phyloP scores from a whole-genome alignment of 2,329 filamentous ascomycete species.

The Blumeria graminis region DNA sequence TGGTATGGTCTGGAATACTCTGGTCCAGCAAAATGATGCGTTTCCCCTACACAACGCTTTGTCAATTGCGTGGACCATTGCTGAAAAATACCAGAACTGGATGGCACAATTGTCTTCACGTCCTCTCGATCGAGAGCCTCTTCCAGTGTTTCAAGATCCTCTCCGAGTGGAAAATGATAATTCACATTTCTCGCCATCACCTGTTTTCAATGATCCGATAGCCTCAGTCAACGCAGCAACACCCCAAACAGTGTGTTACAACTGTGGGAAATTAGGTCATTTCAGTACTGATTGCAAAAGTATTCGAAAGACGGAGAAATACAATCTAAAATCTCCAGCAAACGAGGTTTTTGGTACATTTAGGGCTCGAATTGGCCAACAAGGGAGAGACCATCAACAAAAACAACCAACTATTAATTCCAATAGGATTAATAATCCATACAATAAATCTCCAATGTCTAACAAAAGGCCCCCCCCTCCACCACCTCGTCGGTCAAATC shows the following conservation, averaged over 20 bases:
- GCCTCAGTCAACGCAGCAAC: background rate
- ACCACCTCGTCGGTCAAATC: background rate
- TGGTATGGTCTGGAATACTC: background rate
- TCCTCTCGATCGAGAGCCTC: background rate
- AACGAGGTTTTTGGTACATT: background rate
- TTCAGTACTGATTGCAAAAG: background rate
- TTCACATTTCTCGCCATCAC: background rate
- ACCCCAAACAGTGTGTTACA: background rate
- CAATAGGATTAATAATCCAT: background rate
- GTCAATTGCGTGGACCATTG: background rate
- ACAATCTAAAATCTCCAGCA: background rate
- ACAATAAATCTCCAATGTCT: background rate
- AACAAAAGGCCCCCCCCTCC: background rate
- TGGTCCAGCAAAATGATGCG: background rate
- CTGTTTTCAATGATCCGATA: background rate
- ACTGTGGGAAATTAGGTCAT: background rate
- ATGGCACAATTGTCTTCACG: background rate
- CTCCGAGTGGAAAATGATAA: background rate
- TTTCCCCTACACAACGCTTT: background rate
- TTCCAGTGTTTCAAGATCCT: background rate
- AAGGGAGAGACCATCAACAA: background rate
- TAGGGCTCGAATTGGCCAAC: background rate
- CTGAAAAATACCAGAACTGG: background rate
- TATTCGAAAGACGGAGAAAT: background rate
- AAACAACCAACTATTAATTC: background rate